These are phyloP conservation scores for Wilhelminamyces savonicus DNA, from an alignment of 805 yeast species.

Conservation along the genomic window DNA sequence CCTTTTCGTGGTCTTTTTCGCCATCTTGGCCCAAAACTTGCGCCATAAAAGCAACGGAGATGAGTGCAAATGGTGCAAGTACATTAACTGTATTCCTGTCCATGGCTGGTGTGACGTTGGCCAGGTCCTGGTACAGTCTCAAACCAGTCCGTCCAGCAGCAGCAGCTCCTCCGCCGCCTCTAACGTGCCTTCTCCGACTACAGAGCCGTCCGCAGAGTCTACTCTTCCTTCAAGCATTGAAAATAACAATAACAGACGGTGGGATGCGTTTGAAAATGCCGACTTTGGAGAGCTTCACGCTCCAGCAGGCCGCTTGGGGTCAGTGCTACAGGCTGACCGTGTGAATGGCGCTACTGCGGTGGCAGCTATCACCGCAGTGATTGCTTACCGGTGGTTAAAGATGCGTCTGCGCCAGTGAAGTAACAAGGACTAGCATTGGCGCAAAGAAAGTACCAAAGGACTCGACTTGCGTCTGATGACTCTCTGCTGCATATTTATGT, in stretches of 20 bases:
- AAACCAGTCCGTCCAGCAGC: too few species aligned
- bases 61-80: conserved; percentile 65
- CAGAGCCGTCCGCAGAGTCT: not conserved
- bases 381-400: too few species aligned
- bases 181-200: not conserved
- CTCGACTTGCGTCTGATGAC: too few species aligned
- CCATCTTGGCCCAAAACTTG: conserved; percentile 42
- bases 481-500: too few species aligned
- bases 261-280: not conserved
- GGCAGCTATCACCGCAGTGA: too few species aligned
- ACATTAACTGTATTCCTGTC: conserved; percentile 64
- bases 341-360: too few species aligned
- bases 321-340: too few species aligned
- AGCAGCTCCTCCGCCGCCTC: conserved; percentile 1
- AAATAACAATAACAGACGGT: conserved; percentile 1
- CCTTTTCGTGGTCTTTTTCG: conserved; percentile 45
- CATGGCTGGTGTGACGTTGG: conserved; percentile 64
- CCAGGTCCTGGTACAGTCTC: conserved; percentile 19
- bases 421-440: too few species aligned
- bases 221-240: conserved; percentile 1
- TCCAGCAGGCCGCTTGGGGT: too few species aligned
- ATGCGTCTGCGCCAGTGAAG: too few species aligned
- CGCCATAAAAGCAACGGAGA: conserved; percentile 11
- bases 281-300: not conserved
- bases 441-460: too few species aligned